These are phyloP conservation scores for Trichomonas vaginalis DNA, from an alignment of 208 protist species.

Conservation along the genomic window DNA sequence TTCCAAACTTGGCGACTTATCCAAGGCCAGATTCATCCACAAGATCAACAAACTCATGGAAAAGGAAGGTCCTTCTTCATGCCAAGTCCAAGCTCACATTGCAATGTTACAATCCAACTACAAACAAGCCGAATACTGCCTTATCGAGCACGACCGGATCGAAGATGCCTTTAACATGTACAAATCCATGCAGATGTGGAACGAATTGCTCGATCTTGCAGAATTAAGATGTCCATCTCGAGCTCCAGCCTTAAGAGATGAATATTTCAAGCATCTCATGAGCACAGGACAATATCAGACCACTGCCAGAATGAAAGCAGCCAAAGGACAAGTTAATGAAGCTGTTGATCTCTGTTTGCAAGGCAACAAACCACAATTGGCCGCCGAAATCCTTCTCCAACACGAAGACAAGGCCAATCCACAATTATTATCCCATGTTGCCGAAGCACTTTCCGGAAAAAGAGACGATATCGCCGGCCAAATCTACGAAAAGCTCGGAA, in stretches of 20 bases:
- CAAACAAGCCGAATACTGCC: constrained; percentile 6
- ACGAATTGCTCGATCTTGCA: background rate
- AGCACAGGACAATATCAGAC: background rate
- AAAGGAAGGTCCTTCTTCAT: background rate
- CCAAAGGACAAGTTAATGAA: background rate
- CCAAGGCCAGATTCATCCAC: background rate
- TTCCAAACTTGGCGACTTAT: background rate
- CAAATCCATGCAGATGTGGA: constrained; percentile 17
- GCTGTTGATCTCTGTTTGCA: constrained; percentile 11
- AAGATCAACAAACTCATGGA: constrained; percentile 1
- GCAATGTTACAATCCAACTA: constrained; percentile 2
- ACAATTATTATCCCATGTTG: background rate
- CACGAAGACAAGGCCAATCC: background rate
- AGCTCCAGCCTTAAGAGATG: background rate
- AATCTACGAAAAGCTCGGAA: constrained; percentile 3
- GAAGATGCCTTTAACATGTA: background rate
- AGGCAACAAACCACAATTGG: background rate
- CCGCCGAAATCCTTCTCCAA: background rate
- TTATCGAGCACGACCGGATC: background rate
- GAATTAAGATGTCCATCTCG: background rate
- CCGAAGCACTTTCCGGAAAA: background rate
- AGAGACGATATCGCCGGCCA: background rate
- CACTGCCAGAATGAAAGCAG: background rate
- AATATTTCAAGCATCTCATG: background rate
- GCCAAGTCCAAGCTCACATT: background rate